Conservation (phyloP, 768 basidiomycete species). For the Tricholoma bakamatsutake region DNA sequence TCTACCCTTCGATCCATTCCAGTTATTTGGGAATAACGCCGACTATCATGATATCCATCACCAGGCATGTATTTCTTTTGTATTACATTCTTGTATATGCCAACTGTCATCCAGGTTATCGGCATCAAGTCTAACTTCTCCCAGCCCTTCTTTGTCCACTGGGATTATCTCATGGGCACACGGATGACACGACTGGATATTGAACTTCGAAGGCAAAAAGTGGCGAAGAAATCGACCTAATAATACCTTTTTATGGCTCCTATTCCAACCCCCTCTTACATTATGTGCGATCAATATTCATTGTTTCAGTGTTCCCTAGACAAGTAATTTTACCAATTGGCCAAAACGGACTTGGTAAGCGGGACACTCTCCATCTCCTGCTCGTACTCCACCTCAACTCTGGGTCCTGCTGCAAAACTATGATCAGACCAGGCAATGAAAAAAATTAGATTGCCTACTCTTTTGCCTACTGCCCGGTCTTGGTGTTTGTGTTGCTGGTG, state of each 20-base stretch:
- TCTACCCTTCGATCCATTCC: slow-evolving; percentile 88
- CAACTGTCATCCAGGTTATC: slow-evolving; percentile 36
- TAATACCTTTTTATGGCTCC: neutral
- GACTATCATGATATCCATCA: slow-evolving; percentile 99
- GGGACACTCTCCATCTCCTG: slow-evolving; percentile 76
- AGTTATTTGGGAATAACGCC: slow-evolving; percentile 84
- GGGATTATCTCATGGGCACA: slow-evolving; percentile 84
- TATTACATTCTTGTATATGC: neutral
- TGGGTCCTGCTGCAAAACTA: slow-evolving; percentile 51
- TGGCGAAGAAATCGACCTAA: slow-evolving; percentile 24
- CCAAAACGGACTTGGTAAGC: slow-evolving; percentile 43
- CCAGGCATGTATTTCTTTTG: slow-evolving; percentile 47
- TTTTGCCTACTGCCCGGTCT: slow-evolving; percentile 58
- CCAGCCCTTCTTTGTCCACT: slow-evolving; percentile 95
- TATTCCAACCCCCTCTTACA: neutral
- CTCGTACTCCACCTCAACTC: slow-evolving; percentile 96
- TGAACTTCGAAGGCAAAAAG: slow-evolving; percentile 40
- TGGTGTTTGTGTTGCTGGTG: slow-evolving; percentile 36
- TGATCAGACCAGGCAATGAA: neutral
- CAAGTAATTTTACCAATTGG: slow-evolving; percentile 41
- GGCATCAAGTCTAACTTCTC: slow-evolving; percentile 96
- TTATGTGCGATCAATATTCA: neutral
- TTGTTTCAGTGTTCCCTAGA: neutral
- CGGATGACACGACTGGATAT: slow-evolving; percentile 72
- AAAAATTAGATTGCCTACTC: slow-evolving; percentile 34